phyloP scores from a whole-genome alignment of 352 stramenopile genomes.

The Phytophthora brassicae region DNA sequence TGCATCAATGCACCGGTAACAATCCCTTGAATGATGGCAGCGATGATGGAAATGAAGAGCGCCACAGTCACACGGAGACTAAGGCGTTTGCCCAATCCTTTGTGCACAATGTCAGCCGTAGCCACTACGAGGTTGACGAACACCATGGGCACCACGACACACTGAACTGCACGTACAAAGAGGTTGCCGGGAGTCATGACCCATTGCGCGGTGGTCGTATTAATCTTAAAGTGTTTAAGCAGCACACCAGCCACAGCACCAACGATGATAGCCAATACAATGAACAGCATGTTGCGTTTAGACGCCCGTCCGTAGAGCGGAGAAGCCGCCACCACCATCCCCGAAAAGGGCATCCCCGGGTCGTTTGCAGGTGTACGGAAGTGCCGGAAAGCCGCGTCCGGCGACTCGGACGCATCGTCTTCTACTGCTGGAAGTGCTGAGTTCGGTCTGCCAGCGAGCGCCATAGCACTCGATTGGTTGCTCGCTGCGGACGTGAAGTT shows the following conservation, averaged over 20 bases:
- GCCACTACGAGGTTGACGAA: conserved; percentile 78
- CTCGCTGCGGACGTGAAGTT: conserved; percentile 61
- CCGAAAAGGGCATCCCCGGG: conserved; percentile 29
- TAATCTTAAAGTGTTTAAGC: conserved; percentile 55
- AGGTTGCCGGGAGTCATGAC: conserved; percentile 73
- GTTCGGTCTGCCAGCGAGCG: neutral
- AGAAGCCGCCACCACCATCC: conserved; percentile 29
- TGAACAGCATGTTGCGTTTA: conserved; percentile 52
- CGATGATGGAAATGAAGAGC: conserved; percentile 48
- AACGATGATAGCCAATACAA: conserved; percentile 48
- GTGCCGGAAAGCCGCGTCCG: conserved; percentile 51
- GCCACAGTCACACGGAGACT: conserved; percentile 45
- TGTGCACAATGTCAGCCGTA: conserved; percentile 63
- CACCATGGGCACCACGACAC: conserved; percentile 77
- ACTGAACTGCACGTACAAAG: conserved; percentile 75
- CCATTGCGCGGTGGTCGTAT: conserved; percentile 51
- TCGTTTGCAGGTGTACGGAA: conserved; percentile 47
- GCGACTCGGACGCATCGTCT: conserved; percentile 40
- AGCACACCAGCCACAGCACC: conserved; percentile 45
- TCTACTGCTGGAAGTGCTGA: conserved; percentile 15
- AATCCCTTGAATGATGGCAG: conserved; percentile 57
- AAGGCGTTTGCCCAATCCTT: conserved; percentile 48
- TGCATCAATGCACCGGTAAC: conserved; percentile 56
- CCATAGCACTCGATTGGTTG: conserved; percentile 7
- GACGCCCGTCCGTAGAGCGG: conserved; percentile 39